phyloP scores from a whole-genome alignment of 2,329 filamentous ascomycete species.

The Trichophyton simii region DNA sequence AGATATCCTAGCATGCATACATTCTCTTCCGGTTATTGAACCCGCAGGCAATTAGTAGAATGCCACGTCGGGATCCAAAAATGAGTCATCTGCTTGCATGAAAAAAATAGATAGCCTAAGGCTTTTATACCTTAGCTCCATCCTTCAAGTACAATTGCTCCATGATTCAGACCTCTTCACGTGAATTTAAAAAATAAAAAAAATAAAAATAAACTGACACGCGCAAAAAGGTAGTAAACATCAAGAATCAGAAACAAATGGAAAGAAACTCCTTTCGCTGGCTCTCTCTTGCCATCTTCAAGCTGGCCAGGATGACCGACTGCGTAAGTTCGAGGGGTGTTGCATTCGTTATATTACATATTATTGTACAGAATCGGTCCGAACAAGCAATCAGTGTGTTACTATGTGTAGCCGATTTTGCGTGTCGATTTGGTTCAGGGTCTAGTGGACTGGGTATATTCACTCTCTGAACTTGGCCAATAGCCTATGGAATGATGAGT shows the following conservation, averaged over 20 bases:
- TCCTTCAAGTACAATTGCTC: not conserved
- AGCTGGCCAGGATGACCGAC: not conserved
- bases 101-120: not conserved
- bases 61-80: not conserved
- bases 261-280: not conserved
- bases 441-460: conserved; percentile 14
- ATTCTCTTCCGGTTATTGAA: not conserved
- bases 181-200: no score
- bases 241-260: not conserved
- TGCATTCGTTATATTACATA: conserved; percentile 6
- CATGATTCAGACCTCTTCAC: not conserved
- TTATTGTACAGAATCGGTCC: conserved; percentile 1
- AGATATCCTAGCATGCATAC: not conserved
- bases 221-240: not conserved
- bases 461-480: conserved; percentile 99
- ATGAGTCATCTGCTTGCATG: not conserved
- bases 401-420: not conserved
- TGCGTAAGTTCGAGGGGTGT: not conserved
- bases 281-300: not conserved
- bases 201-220: no score
- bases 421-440: not conserved
- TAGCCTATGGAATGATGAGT: conserved; percentile 48
- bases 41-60: not conserved
- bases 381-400: not conserved
- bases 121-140: no score